A percentile compares a stretch with the other conserved stretches of the same genome.
phyloP scores from a whole-genome alignment of 2,329 filamentous ascomycete genomes.

The Stemphylium vesicarium region DNA sequence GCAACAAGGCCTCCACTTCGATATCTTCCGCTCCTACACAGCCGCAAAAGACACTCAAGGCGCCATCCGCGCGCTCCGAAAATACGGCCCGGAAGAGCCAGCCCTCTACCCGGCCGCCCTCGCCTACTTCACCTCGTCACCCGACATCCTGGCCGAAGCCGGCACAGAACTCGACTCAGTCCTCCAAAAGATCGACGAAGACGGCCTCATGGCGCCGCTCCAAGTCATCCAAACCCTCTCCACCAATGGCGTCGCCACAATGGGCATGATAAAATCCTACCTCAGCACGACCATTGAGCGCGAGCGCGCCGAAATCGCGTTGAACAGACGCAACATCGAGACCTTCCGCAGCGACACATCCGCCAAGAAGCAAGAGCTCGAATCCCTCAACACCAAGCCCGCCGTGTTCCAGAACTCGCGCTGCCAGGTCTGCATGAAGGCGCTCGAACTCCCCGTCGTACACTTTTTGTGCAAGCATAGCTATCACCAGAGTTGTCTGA shows the following conservation, averaged over 20 bases:
- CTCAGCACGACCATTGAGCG: constrained; percentile 86
- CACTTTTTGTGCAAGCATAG: constrained; percentile 98
- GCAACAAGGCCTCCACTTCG: constrained; percentile 86
- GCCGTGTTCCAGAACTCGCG: constrained; percentile 89
- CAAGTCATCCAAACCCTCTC: constrained; percentile 94
- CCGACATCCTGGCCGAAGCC: constrained; percentile 80
- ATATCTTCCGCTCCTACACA: constrained; percentile 97
- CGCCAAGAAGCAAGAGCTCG: constrained; percentile 77
- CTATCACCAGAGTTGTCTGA: constrained; percentile 91
- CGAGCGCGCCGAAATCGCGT: constrained; percentile 83
- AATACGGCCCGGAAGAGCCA: constrained; percentile 90
- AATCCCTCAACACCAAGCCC: constrained; percentile 77
- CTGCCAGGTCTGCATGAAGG: constrained; percentile 79
- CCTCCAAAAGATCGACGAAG: constrained; percentile 83
- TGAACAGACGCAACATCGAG: constrained; percentile 80
- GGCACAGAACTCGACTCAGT: constrained; percentile 82
- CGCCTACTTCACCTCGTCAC: constrained; percentile 89
- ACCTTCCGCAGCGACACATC: constrained; percentile 86
- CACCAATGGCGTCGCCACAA: constrained; percentile 82
- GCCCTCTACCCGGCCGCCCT: constrained; percentile 91
- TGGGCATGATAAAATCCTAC: constrained; percentile 97
- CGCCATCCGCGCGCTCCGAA: constrained; percentile 85
- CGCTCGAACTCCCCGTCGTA: constrained; percentile 85
- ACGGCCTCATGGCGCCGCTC: constrained; percentile 91
- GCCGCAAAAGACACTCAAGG: constrained; percentile 89